Base-by-base conservation (phyloP, 768 basidiomycete species). In the Naganishia antarctica region DNA sequence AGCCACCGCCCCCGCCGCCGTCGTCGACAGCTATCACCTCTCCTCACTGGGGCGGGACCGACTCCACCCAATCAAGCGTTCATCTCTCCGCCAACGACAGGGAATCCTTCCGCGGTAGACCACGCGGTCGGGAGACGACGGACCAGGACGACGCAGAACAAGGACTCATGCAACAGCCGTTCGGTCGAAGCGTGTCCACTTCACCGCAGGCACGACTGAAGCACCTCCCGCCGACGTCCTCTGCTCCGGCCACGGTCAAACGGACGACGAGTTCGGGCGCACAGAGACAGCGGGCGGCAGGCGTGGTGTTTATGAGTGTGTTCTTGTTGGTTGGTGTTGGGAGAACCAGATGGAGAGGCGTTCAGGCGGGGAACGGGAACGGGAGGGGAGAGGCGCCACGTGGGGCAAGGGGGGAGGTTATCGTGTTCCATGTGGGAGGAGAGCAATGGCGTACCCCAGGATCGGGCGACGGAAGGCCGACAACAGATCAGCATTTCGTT, bases 221-320 rank as follows among this genome's bases (percentile, higher is more conserved):
- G 23, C 53, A 21, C 18, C 21, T 43, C 16, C 58, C 31, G 47
- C 67, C 46, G 50, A 53, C 29, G 40, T 43, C 49, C 23, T 43
- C 43, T 6, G 43, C 34, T 16, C 47, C 47, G 6, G 28, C 57
- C 12, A 59, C 25, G 34, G 6, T 59, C 3, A 48, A 49, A 8
- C 23, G 45, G 49, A 61, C 32, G 31, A 57, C 40, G 40, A 61
- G 46, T 21, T 40, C 62, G 9, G 37, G 57, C 15, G 41, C n/a
- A 29, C 34, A 58, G 47, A 65, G 67, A n/a, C 84, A 66, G 84
- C 34, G 53, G 7, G 53, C 87, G 31, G 86, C 87, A 5, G 85
- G 85, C 1, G 86, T 94, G 80, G 84, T 93, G 21, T 89, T 96
- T 69, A 80, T 96, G 67, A 84, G 88, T 40, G 80, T 84, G 12